Percentiles rank a stretch among this genome's conserved stretches.
phyloP scores from a whole-genome alignment of 108 stramenopile species.

The Conticribra guillardii region DNA sequence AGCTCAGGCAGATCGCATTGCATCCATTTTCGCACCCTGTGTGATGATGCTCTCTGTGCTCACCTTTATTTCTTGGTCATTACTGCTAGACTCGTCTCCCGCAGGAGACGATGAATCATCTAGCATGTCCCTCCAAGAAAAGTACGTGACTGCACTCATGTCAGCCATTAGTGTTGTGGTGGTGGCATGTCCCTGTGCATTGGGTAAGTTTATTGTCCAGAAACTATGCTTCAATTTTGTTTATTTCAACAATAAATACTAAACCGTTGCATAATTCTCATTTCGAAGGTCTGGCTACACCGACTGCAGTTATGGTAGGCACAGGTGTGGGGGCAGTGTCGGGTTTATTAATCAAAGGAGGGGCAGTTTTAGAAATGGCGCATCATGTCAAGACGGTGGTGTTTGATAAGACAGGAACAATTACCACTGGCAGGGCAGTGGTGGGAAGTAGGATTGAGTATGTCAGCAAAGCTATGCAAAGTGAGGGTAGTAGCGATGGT shows the following conservation, averaged over 20 bases:
- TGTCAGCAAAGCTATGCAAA: conserved; percentile 8
- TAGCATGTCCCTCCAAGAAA: conserved; percentile 41
- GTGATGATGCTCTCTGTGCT: conserved; percentile 71
- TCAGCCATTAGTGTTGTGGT: conserved; percentile 89
- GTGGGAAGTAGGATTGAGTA: conserved; percentile 69
- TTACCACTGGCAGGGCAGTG: conserved; percentile 88
- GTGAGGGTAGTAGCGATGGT: neutral
- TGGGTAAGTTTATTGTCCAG: conserved; percentile 43
- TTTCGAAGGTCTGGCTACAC: conserved; percentile 97
- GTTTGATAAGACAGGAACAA: conserved; percentile 99
- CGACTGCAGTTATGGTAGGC: conserved; percentile 98
- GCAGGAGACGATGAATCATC: conserved; percentile 30
- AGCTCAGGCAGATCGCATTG: conserved; percentile 88
- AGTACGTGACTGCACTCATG: conserved; percentile 66
- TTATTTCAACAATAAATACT: too few species aligned
- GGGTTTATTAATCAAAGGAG: conserved; percentile 98
- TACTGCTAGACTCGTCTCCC: conserved; percentile 1
- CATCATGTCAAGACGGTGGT: conserved; percentile 81
- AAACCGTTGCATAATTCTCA: conserved; percentile 59
- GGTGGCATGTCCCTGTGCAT: conserved; percentile 91
- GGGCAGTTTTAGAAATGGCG: conserved; percentile 91
- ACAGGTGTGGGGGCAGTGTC: conserved; percentile 94
- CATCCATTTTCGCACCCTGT: conserved; percentile 90
- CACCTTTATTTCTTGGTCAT: conserved; percentile 79
- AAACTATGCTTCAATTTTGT: conserved; percentile 55